Evolutionary conservation across 1,284 basidiomycete genomes (phyloP).

Genomic region (Calocybe gambosa): DNA sequence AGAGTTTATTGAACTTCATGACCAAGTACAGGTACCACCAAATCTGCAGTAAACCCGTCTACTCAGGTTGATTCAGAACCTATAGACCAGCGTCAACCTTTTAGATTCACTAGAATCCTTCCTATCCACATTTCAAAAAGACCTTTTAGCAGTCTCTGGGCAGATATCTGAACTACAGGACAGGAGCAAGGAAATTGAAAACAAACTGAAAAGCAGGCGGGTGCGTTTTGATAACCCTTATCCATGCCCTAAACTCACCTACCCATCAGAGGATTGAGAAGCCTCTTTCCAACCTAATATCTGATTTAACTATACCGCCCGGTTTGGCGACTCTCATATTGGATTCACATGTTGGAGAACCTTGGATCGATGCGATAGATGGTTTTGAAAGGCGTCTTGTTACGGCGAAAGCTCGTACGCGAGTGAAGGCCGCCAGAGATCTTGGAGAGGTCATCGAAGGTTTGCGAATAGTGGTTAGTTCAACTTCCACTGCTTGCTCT

Average conservation of each 20-base stretch:
- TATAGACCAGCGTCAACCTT: conserved; percentile 68
- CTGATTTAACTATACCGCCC: conserved; percentile 81
- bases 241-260: background rate
- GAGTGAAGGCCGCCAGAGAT: conserved; percentile 83
- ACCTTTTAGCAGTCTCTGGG: conserved; percentile 88
- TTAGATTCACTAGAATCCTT: conserved; percentile 85
- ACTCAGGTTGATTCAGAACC: background rate
- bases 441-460: conserved; percentile 80
- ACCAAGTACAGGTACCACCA: conserved; percentile 59
- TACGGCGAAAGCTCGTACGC: conserved; percentile 60
- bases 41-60: background rate
- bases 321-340: conserved; percentile 73
- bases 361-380: conserved; percentile 77
- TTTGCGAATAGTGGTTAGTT: conserved; percentile 70
- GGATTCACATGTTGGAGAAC: conserved; percentile 76
- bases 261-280: conserved; percentile 75
- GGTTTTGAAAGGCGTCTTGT: conserved; percentile 78
- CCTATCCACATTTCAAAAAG: conserved; percentile 91
- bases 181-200: conserved; percentile 86
- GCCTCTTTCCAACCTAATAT: conserved; percentile 75
- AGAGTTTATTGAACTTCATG: conserved; percentile 78
- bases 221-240: conserved; percentile 36
- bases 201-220: conserved; percentile 74
- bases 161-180: conserved; percentile 93
- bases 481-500: conserved; percentile 19